These are phyloP conservation scores for Protomyces lactucae-debilis DNA, from an alignment of 1,139 yeast genomes.

Conservation along the genomic window DNA sequence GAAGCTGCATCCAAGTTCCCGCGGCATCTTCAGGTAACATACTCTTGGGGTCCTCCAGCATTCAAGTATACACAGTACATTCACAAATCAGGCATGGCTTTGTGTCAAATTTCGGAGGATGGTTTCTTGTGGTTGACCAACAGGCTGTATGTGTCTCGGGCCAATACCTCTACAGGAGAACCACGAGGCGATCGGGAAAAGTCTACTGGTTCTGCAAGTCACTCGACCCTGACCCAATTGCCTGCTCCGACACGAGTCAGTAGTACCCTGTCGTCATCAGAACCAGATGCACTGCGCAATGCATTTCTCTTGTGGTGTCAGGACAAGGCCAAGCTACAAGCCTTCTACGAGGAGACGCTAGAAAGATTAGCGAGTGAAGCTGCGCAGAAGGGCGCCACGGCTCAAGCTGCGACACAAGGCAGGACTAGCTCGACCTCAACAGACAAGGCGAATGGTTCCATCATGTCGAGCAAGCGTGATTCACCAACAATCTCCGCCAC, in stretches of 20 bases:
- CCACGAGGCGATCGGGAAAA: neutral
- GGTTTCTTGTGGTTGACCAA: conserved; percentile 29
- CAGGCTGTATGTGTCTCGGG: conserved; percentile 26
- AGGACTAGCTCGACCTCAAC: neutral
- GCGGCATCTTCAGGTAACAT: conserved; percentile 51
- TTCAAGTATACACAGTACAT: conserved; percentile 84
- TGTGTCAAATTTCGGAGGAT: conserved; percentile 78
- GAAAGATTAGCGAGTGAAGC: neutral
- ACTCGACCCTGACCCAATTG: neutral
- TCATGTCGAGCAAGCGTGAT: neutral
- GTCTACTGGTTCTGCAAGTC: neutral
- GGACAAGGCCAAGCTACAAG: conserved; percentile 11
- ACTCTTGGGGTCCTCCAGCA: conserved; percentile 87
- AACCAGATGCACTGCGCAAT: conserved; percentile 21
- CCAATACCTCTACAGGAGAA: neutral
- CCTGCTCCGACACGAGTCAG: conserved; percentile 14
- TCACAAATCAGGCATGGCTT: conserved; percentile 80
- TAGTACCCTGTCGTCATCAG: conserved; percentile 5
- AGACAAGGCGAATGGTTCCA: neutral
- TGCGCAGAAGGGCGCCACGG: neutral
- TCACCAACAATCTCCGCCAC: neutral
- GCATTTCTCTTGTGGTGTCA: conserved; percentile 13
- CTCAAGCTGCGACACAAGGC: neutral
- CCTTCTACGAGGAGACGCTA: conserved; percentile 5
- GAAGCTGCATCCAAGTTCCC: conserved; percentile 49